Evolutionary conservation across 2,329 filamentous ascomycete species (phyloP).

Genomic region (Clarireedia sp.): DNA sequence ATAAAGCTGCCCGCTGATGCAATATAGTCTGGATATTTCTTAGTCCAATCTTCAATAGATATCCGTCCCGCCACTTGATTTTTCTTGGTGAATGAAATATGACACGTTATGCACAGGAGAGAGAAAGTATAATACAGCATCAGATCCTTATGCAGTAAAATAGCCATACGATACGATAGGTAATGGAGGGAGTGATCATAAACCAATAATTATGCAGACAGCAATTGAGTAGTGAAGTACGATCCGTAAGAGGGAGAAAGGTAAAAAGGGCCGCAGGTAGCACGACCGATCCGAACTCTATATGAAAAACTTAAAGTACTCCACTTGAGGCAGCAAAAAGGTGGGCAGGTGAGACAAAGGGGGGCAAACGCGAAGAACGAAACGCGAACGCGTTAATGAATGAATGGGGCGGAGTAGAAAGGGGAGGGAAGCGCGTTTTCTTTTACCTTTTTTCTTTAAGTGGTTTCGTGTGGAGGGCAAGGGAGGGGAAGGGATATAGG

Average conservation of each 20-base stretch:
- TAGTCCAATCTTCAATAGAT: neutral
- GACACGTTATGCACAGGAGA: constrained; percentile 6
- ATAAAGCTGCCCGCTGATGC: neutral
- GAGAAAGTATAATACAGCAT: neutral
- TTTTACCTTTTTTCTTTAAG: no score
- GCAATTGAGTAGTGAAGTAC: neutral
- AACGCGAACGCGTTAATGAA: no score
- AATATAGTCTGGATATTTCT: neutral
- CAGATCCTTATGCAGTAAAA: neutral
- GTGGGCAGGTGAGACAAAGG: no score
- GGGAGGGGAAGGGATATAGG: no score
- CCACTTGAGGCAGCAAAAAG: no score
- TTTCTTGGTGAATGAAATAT: neutral
- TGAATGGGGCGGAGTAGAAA: no score
- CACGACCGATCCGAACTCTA: neutral
- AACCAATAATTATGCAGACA: constrained; percentile 3
- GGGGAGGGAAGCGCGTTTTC: no score
- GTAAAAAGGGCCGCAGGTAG: neutral
- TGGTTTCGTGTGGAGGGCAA: no score
- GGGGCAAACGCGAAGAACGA: no score
- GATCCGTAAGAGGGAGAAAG: neutral
- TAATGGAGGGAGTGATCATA: neutral
- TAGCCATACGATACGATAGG: neutral
- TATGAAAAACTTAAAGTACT: neutral
- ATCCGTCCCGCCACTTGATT: neutral